Conservation (phyloP, 805 yeast genomes). For the Candida oleophila region DNA sequence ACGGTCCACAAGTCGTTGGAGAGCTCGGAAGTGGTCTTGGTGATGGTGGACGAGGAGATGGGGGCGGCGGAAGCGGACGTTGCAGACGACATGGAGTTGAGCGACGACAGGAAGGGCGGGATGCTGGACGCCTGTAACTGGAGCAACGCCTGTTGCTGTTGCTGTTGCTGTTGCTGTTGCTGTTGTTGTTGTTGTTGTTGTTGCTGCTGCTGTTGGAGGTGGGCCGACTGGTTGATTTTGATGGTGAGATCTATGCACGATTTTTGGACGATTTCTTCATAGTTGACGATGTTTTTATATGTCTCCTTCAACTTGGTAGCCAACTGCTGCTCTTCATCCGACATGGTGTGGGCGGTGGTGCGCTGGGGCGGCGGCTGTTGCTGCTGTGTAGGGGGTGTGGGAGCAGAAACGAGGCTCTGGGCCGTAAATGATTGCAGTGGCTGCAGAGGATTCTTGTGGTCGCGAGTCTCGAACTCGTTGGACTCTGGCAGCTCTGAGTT, state of each 20-base stretch:
- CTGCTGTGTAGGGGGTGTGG: background rate
- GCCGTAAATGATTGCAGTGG: conserved; percentile 1
- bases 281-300: conserved; percentile 64
- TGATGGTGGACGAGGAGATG: background rate
- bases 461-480: conserved; percentile 16
- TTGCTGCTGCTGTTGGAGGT: conserved; percentile 28
- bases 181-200: conserved; percentile 11
- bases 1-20: conserved; percentile 68
- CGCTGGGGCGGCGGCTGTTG: conserved; percentile 13
- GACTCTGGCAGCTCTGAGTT: conserved; percentile 42
- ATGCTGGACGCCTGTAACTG: background rate
- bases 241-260: conserved; percentile 61
- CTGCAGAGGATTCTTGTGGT: conserved; percentile 8
- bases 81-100: conserved; percentile 9
- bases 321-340: conserved; percentile 63
- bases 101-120: conserved; percentile 12
- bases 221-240: conserved; percentile 42
- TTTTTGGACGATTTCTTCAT: conserved; percentile 68
- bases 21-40: conserved; percentile 32
- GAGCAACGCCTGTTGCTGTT: background rate
- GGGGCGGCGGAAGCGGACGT: conserved; percentile 9
- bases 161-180: background rate
- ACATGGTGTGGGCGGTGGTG: conserved; percentile 32
- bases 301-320: conserved; percentile 74
- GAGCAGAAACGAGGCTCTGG: background rate